A percentile compares a stretch with the other conserved stretches of the same genome.
Evolutionary conservation across 2,329 filamentous ascomycete genomes (phyloP).

Genomic region (Plenodomus biglobosus): DNA sequence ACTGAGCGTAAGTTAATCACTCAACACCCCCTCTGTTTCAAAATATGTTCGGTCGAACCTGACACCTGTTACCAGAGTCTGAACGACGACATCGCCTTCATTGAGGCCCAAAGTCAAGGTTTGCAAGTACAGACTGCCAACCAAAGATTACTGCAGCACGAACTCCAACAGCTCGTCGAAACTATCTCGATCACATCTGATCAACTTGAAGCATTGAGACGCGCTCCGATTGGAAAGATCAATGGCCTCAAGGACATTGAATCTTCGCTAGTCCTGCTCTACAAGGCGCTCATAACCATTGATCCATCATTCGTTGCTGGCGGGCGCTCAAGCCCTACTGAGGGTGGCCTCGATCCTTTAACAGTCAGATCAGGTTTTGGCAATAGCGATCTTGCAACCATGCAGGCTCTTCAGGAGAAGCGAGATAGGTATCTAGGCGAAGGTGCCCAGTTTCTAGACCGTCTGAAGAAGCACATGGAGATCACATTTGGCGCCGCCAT

Average conservation of each 20-base stretch:
- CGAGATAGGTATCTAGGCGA: conserved; percentile 84
- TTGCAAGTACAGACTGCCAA: conserved; percentile 96
- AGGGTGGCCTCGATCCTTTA: conserved; percentile 39
- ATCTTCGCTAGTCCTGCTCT: conserved; percentile 73
- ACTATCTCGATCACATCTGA: conserved; percentile 83
- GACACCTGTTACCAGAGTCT: conserved; percentile 64
- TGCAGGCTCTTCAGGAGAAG: conserved; percentile 94
- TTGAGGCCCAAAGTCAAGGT: conserved; percentile 95
- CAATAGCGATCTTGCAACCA: conserved; percentile 75
- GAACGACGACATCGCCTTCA: conserved; percentile 93
- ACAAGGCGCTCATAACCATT: conserved; percentile 91
- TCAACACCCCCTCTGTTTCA: too few relatives aligned
- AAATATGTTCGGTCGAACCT: too few relatives aligned
- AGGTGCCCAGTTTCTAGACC: conserved; percentile 72
- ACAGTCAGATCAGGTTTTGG: conserved; percentile 60
- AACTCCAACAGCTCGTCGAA: conserved; percentile 83
- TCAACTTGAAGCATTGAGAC: conserved; percentile 72
- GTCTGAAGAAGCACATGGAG: conserved; percentile 79
- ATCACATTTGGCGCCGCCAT: conserved; percentile 77
- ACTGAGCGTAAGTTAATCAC: conserved; percentile 47
- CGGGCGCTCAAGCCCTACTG: conserved; percentile 48
- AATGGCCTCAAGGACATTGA: conserved; percentile 78
- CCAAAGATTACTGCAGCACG: conserved; percentile 87
- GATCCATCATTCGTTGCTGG: conserved; percentile 72
- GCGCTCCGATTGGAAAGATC: conserved; percentile 70